Evolutionary conservation across 129 eudicot species (phyloP).

Genomic region (Chrysanthemum seticuspe): DNA sequence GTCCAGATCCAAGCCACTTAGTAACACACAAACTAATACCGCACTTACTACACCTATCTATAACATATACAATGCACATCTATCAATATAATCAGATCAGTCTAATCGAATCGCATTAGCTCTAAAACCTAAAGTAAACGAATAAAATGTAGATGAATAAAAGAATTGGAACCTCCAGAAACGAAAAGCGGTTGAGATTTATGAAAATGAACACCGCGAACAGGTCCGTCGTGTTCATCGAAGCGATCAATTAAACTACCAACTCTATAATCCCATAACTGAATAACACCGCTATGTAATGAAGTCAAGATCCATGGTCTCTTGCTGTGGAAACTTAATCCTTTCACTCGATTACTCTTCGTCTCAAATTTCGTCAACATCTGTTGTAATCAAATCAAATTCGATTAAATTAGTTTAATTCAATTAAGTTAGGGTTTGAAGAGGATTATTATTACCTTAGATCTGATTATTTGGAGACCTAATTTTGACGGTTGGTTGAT

Average conservation of each 20-base stretch:
- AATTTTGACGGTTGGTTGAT: too few species aligned
- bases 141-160: background rate
- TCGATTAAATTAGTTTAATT: background rate
- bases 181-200: constrained; percentile 82
- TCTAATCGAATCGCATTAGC: too few species aligned
- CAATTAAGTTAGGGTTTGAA: too few species aligned
- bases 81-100: too few species aligned
- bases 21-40: background rate
- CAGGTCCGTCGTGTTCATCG: constrained; percentile 87
- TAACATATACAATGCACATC: background rate
- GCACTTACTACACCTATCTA: background rate
- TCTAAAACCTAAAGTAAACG: background rate
- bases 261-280: constrained; percentile 64
- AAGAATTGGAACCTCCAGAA: constrained; percentile 59
- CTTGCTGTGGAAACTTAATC: constrained; percentile 44
- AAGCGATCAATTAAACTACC: constrained; percentile 81
- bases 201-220: constrained; percentile 87
- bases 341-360: constrained; percentile 47
- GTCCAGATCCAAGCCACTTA: too few species aligned
- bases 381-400: background rate
- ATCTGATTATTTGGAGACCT: too few species aligned
- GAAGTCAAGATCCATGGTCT: constrained; percentile 46
- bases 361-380: constrained; percentile 37
- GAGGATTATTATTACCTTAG: too few species aligned
- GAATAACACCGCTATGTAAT: constrained; percentile 47